These are phyloP conservation scores for Aureobasidium sp. DNA, from an alignment of 2,329 filamentous ascomycete genomes.

Conservation along the genomic window DNA sequence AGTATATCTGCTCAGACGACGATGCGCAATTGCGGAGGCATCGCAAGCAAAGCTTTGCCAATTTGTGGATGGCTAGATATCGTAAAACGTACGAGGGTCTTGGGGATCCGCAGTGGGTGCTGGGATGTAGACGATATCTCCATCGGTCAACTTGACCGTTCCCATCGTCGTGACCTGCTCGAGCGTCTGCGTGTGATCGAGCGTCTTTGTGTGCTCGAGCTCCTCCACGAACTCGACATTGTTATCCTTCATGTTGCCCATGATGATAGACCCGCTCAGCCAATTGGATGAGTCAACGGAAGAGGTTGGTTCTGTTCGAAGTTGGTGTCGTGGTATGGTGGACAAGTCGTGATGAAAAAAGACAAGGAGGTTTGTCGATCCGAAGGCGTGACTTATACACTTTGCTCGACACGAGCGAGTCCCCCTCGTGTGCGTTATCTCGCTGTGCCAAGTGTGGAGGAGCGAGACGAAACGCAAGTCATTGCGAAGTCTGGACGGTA, in stretches of 20 bases:
- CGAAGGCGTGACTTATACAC: slow-evolving; percentile 9
- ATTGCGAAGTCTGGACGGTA: not conserved
- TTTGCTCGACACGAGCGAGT: not conserved
- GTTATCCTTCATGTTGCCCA: slow-evolving; percentile 16
- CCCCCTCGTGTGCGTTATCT: not conserved
- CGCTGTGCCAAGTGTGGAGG: not conserved
- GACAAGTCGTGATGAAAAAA: not conserved
- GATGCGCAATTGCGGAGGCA: not conserved
- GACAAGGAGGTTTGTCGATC: not conserved
- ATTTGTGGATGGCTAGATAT: not conserved
- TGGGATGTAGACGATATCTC: slow-evolving; percentile 20
- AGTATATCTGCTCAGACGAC: not conserved
- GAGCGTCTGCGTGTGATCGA: slow-evolving; percentile 14
- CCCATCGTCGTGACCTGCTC: slow-evolving; percentile 22
- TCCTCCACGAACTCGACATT: slow-evolving; percentile 15
- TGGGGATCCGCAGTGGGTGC: slow-evolving; percentile 16
- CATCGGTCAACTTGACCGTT: slow-evolving; percentile 27
- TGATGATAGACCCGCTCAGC: not conserved
- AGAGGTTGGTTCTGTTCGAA: not conserved
- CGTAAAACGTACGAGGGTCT: not conserved
- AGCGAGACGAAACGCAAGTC: not conserved
- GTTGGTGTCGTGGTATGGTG: not conserved
- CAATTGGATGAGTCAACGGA: not conserved
- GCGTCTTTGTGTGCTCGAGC: slow-evolving; percentile 7
- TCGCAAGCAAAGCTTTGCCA: not conserved